These are phyloP conservation scores for Ceriops zippeliana DNA, from an alignment of 345 rosid genomes.

Conservation along the genomic window DNA sequence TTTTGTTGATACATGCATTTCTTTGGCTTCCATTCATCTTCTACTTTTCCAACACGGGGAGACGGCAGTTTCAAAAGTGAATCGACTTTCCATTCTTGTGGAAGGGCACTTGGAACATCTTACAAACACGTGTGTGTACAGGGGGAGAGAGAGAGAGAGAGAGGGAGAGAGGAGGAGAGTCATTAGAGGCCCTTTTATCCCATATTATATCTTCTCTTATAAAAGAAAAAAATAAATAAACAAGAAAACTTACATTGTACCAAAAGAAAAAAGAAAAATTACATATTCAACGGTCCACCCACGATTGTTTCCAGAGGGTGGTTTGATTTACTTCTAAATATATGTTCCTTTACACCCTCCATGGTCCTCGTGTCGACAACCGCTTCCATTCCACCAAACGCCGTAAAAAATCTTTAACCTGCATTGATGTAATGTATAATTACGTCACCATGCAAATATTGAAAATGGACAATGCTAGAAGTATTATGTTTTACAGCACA, in stretches of 20 bases:
- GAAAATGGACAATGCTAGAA: neutral
- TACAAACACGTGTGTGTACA: too few relatives aligned
- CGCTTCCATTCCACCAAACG: slow-evolving; percentile 72
- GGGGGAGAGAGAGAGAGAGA: neutral
- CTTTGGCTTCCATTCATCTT: too few relatives aligned
- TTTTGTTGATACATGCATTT: too few relatives aligned
- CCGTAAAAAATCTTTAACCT: slow-evolving; percentile 72
- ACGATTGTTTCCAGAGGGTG: neutral
- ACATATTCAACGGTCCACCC: too few relatives aligned
- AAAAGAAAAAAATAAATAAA: neutral
- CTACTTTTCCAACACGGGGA: too few relatives aligned
- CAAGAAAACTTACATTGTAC: neutral
- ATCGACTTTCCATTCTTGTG: too few relatives aligned
- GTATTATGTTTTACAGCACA: neutral
- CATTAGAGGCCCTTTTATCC: neutral
- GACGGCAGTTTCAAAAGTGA: too few relatives aligned
- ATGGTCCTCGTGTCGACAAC: slow-evolving; percentile 12
- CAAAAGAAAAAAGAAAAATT: too few relatives aligned
- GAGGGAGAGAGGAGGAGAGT: neutral
- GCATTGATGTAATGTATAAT: slow-evolving; percentile 6
- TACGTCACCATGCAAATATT: neutral
- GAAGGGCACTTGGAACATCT: too few relatives aligned
- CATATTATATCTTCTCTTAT: neutral
- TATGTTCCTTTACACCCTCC: slow-evolving; percentile 3
- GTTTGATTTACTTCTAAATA: neutral